These are phyloP conservation scores for Ramalina intermedia DNA, from an alignment of 495 filamentous ascomycete genomes.

Conservation along the genomic window DNA sequence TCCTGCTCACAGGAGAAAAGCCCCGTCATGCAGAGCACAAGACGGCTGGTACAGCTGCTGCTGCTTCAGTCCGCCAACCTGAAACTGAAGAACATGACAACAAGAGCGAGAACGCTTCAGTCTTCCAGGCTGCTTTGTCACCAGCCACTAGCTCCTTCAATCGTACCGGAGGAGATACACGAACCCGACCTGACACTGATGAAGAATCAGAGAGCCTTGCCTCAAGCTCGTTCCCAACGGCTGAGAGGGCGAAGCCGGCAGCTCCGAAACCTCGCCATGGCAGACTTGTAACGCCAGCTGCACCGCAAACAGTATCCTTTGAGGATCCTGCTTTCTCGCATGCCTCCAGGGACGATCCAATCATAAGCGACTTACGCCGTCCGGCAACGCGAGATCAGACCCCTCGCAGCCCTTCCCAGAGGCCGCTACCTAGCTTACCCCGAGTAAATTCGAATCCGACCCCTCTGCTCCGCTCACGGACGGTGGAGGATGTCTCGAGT, in stretches of 20 bases:
- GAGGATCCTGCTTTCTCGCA: conserved; percentile 16
- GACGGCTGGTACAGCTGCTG: conserved; percentile 3
- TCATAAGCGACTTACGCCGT: background rate
- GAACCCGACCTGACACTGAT: conserved; percentile 24
- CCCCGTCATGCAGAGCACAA: background rate
- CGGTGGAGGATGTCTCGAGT: background rate
- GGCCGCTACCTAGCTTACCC: conserved; percentile 2
- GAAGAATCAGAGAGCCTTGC: conserved; percentile 26
- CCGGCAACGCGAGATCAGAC: background rate
- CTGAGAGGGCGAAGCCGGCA: conserved; percentile 32
- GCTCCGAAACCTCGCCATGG: conserved; percentile 54
- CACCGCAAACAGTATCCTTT: conserved; percentile 16
- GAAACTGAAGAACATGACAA: conserved; percentile 26
- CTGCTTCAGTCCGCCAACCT: conserved; percentile 9
- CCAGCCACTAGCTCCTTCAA: conserved; percentile 19
- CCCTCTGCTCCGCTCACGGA: background rate
- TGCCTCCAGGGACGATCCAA: conserved; percentile 2
- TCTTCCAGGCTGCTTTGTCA: conserved; percentile 32
- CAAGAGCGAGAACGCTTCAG: conserved; percentile 31
- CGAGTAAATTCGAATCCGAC: background rate
- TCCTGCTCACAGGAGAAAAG: conserved; percentile 43
- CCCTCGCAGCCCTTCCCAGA: background rate
- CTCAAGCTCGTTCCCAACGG: conserved; percentile 11
- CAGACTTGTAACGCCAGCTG: conserved; percentile 40
- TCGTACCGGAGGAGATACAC: conserved; percentile 19